A percentile compares a stretch with the other conserved stretches of the same genome.
These are phyloP conservation scores for Dothideomycetes sp. DNA, from an alignment of 2,329 filamentous ascomycete genomes.

Conservation along the genomic window DNA sequence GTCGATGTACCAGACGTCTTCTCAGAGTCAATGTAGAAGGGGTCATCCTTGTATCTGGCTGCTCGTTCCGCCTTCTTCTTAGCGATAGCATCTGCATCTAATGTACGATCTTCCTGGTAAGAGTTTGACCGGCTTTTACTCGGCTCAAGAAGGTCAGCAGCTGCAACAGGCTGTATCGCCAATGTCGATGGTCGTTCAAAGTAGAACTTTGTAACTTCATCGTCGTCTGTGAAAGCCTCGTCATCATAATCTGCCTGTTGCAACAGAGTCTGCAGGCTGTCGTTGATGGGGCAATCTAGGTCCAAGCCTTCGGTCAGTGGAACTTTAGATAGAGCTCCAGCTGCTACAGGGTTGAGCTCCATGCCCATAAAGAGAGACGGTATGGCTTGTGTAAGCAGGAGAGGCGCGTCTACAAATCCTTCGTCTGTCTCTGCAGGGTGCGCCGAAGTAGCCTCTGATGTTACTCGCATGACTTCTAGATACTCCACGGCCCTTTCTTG, in stretches of 20 bases:
- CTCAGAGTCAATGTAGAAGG: constrained; percentile 69
- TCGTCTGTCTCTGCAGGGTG: constrained; percentile 51
- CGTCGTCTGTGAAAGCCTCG: constrained; percentile 27
- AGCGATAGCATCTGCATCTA: constrained; percentile 65
- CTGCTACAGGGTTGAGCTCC: constrained; percentile 84
- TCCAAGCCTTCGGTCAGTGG: constrained; percentile 66
- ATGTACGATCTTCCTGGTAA: constrained; percentile 36
- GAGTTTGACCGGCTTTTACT: constrained; percentile 24
- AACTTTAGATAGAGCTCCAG: constrained; percentile 74
- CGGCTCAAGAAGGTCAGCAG: constrained; percentile 32
- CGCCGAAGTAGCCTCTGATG: constrained; percentile 64
- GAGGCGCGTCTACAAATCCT: constrained; percentile 64
- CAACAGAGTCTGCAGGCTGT: constrained; percentile 58
- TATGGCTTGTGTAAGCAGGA: constrained; percentile 82
- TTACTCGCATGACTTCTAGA: constrained; percentile 76
- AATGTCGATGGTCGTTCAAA: constrained; percentile 26
- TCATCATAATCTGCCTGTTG: constrained; percentile 35
- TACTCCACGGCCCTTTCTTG: constrained; percentile 93
- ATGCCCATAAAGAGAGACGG: constrained; percentile 76
- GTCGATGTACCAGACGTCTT: constrained; percentile 52
- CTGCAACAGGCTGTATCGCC: constrained; percentile 19
- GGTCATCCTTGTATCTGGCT: constrained; percentile 82
- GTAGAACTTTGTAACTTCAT: constrained; percentile 36
- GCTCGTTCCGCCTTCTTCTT: constrained; percentile 63
- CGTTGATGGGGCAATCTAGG: constrained; percentile 72